Evolutionary conservation across 306 rosid genomes (phyloP).

Genomic region (Sphenostylis stenocarpa): DNA sequence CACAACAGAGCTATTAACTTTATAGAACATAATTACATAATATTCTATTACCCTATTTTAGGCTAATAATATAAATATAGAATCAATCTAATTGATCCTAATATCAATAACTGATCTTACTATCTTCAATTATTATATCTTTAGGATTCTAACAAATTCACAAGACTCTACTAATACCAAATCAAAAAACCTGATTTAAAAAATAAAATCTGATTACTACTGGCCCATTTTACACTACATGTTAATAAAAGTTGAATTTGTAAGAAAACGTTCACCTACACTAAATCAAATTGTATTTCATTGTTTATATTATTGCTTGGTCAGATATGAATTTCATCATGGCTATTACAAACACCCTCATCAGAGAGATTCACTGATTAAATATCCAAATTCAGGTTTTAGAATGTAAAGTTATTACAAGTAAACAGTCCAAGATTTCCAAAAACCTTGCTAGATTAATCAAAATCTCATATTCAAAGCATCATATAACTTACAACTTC

Average conservation of each 20-base stretch:
- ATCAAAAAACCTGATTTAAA: background rate
- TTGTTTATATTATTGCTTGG: background rate
- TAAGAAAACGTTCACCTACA: background rate
- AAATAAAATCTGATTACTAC: background rate
- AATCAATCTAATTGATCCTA: too few species aligned
- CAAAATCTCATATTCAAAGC: background rate
- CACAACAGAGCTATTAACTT: too few species aligned
- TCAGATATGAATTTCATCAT: background rate
- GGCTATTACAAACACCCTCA: too few species aligned
- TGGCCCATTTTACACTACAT: background rate
- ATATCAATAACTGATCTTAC: too few species aligned
- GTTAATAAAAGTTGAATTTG: background rate
- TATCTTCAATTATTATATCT: too few species aligned
- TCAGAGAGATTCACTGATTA: too few species aligned
- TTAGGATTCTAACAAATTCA: too few species aligned
- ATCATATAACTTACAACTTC: slow-evolving; percentile 2
- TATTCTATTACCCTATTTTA: too few species aligned
- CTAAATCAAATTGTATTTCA: background rate
- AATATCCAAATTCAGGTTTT: too few species aligned
- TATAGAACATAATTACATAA: too few species aligned
- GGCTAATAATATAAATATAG: too few species aligned
- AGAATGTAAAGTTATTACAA: too few species aligned
- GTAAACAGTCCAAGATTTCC: background rate
- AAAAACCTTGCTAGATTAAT: background rate
- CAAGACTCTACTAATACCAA: background rate